Evolutionary conservation across 2,329 filamentous ascomycete genomes (phyloP), one percentile per base, ranked within the genome.

Genomic region (Penicillium sp.): DNA sequence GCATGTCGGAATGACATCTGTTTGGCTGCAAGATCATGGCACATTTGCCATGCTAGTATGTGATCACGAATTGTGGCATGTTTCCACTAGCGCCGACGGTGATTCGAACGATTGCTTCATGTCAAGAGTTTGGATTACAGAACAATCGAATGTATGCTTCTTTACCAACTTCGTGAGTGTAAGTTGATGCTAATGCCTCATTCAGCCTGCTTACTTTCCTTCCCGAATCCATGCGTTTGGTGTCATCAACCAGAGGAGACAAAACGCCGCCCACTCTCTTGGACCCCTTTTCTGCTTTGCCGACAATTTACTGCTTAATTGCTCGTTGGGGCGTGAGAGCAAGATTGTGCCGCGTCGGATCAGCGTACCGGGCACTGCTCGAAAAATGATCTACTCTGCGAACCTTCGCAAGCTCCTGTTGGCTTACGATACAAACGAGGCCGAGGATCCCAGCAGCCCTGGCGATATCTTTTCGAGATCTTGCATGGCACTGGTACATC

Each of bases 371-470:
- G 73, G 72, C n/a, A 68, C 64, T 13, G 70, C 73, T 7, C 67
- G 60, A 52, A 67, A 66, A 47, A 47, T 77, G 8, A 61, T 70
- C 8, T 78, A 77, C 58, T 73, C 76, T 8, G 58, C 65, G 9
- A 63, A 67, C 43, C 59, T 77, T 8, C 66, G 69, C 9, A 73
- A 71, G 50, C 66, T 82, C 27, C 70, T 81, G 29, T 72, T 78
- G 9, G 75, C 75, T 24, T 77, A 72, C 50, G 65, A 60, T 34
- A 55, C 55, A 18, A 58, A 56, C 3, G 58, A 63, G 39, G 49
- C 56, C 5, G 59, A 66, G 25, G 52, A 56, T 5, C 60, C 60
- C 5, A 43, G 56, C 32, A 54, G 59, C 26, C 63, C 64, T 11
- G 60, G 65, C 45, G 62, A 58, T 35, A 62, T 63, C 25, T 65